Conservation (phyloP, 2,329 filamentous ascomycete genomes). For the Huntiella savannae region DNA sequence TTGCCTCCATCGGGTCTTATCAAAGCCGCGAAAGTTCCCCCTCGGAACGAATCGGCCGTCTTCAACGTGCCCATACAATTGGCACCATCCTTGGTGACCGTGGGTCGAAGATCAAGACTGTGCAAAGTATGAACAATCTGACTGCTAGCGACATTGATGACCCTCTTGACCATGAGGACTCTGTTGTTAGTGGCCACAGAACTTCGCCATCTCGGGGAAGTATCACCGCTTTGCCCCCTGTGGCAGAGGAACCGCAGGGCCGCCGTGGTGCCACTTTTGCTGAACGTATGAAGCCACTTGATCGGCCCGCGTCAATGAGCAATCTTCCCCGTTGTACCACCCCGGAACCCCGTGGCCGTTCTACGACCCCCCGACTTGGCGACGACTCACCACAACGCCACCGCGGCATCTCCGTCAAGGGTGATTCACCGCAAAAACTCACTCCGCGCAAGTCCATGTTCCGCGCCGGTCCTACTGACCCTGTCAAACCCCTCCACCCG, state of each 20-base stretch:
- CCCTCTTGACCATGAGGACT: not conserved
- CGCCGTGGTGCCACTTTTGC: not conserved
- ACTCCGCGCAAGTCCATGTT: conserved; percentile 6
- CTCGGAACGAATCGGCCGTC: conserved; percentile 2
- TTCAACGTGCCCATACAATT: not conserved
- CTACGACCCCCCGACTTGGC: conserved; percentile 2
- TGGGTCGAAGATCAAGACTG: conserved; percentile 1
- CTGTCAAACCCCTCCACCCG: conserved; percentile 14
- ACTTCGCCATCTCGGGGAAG: not conserved
- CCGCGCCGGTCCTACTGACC: conserved; percentile 2
- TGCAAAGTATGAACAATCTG: conserved; percentile 5
- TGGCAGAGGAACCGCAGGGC: not conserved
- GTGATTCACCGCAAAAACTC: not conserved
- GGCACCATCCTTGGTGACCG: not conserved
- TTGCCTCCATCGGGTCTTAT: not conserved
- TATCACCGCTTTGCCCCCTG: not conserved
- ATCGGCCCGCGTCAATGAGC: not conserved
- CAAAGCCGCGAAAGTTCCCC: conserved; percentile 7
- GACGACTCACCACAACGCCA: conserved; percentile 1
- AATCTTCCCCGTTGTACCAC: not conserved
- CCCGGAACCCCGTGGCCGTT: conserved; percentile 1
- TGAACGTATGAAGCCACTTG: not conserved
- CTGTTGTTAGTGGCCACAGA: not conserved
- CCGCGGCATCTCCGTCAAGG: not conserved
- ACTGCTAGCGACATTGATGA: conserved; percentile 2